Base-by-base conservation (phyloP, 768 basidiomycete genomes). In the Panaeolus cyanescens region DNA sequence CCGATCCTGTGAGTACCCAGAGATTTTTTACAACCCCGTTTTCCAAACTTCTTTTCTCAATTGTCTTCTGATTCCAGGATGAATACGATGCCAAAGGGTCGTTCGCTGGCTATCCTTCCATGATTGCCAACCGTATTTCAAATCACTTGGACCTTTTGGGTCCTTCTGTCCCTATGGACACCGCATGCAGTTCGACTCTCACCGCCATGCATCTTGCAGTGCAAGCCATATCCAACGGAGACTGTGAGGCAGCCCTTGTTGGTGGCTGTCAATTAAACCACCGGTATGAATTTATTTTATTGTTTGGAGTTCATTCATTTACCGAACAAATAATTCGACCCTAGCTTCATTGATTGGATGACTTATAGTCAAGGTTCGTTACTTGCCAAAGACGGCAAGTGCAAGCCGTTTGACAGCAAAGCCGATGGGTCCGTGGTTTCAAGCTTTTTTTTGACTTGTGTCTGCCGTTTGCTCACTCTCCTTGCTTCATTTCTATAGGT, bases 151-250 rank as follows among this genome's bases (percentile, higher is more conserved):
- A 79, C 60, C 62, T 77, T 12, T 50, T 68, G 2, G 83, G 83
- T 12, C 84, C 84, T 12, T 85, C 84, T 4, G 61, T 84, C 32
- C 79, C 82, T 5, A 64, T 78, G 0, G 83, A 85, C 61, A 83
- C 80, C 0, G 81, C 81, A 1, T 85, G 84, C 63, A 83, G 80
- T 33, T 83, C 82, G 19, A 75, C 74, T 15, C 67, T 80, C n/a
- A 77, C 73, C 5, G 80, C 80, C 2, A 70, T 81, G 50, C 83
- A 85, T 67, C 74, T 85, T 17, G 83, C 80, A 2, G 71, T 83
- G 1, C 77, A 79, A 31, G 76, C 80, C 0, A 70, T 85, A 5
- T 69, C 69, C 20, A 69, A 66, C 32, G 81, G 81, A 1, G 83
- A 84, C 39, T 76, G 83, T 32, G 77, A 82, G 28, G 75, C 79